Evolutionary conservation across 257 asterid genomes (phyloP), one percentile per base, ranked within the genome.

Genomic region (Plantago ovata): DNA sequence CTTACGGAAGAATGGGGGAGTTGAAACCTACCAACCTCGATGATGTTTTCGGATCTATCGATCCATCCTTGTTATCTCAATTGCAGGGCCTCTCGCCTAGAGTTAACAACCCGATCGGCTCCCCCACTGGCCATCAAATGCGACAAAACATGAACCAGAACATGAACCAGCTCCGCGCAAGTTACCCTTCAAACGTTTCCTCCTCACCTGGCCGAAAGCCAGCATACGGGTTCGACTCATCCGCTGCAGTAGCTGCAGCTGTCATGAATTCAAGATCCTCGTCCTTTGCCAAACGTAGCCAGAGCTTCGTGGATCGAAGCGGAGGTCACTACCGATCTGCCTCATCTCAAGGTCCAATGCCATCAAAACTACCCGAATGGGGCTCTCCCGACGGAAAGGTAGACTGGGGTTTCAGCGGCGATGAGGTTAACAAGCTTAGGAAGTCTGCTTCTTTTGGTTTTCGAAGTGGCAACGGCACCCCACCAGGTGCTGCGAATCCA

Each of bases 371-470:
- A 11, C 57, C 88, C 0, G 89, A 82, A 12, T 89, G 97, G 98
- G 63, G 95, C 16, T 83, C 95, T 0, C 95, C 94, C 0, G 79
- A 75, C 32, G 98, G 96, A 44, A 88, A 73, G 74, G 0, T 85
- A 14, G 98, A 92, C 3, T 92, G 98, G 98, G 98, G 95, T 7
- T 92, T 75, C 73, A 84, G 70, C 3, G 88, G 86, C 3, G 93
- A 88, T 8, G 95, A 82, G 36, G 81, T 60, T 13, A 84, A 70
- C 84, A 88, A 79, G 91, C 80, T 83, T 8, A 75, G 79, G 56
- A 83, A 78, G 58, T 83, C 92, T 0, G 84, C 92, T 0, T 83
- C 92, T 8, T 83, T 80, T 15, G 87, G 85, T 18, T 43, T 66
- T 11, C 71, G 76, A 1, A 62, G 65, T 4, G 68, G 77, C 10